phyloP scores from a whole-genome alignment of 345 rosid genomes.

The Streptanthus diversifolius region DNA sequence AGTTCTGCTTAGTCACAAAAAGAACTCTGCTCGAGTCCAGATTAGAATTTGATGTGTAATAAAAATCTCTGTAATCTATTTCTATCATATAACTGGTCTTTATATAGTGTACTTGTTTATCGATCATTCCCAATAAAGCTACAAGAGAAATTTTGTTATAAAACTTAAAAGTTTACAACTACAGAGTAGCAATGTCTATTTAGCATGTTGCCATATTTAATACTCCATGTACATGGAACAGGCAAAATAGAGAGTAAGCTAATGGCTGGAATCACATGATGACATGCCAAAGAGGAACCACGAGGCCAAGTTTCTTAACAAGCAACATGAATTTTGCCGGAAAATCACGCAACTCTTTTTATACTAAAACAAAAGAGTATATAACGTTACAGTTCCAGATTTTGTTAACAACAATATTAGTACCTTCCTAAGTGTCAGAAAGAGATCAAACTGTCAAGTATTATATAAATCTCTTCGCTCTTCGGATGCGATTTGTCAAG shows the following conservation, averaged over 20 bases:
- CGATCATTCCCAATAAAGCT: background rate
- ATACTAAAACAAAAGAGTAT: background rate
- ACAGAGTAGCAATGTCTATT: background rate
- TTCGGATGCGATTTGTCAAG: constrained; percentile 56
- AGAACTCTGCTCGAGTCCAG: constrained; percentile 34
- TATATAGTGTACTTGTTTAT: background rate
- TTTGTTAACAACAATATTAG: no score
- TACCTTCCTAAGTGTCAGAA: background rate
- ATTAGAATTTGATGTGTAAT: background rate
- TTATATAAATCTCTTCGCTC: constrained; percentile 46
- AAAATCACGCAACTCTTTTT: background rate
- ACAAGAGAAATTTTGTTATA: background rate
- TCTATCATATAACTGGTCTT: background rate
- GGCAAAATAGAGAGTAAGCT: background rate
- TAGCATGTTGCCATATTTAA: background rate
- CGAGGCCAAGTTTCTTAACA: background rate
- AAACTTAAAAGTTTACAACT: background rate
- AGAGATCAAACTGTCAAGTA: constrained; percentile 42
- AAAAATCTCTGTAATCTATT: background rate
- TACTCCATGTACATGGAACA: background rate
- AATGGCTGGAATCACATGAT: background rate
- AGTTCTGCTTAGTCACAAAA: constrained; percentile 36
- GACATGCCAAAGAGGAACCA: background rate
- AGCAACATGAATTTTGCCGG: background rate
- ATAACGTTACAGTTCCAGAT: background rate